Percentiles rank a stretch among this genome's conserved stretches.
phyloP scores from a whole-genome alignment of 208 protist genomes.

The Crithidia brevicula region DNA sequence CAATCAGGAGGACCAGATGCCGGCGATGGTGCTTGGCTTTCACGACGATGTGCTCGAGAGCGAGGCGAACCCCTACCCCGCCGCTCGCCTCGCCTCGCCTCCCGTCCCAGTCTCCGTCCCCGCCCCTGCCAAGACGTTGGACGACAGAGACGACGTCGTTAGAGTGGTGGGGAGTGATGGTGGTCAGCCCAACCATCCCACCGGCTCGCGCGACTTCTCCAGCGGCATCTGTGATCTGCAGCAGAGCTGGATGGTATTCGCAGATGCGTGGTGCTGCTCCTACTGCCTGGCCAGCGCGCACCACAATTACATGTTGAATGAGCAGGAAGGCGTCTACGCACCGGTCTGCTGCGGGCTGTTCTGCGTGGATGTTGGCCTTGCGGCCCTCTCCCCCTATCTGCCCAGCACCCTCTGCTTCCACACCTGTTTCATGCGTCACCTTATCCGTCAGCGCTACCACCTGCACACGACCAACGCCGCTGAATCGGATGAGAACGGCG shows the following conservation, averaged over 20 bases:
- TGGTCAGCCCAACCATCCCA: not conserved
- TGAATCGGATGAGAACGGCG: not conserved
- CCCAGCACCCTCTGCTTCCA: conserved; percentile 8
- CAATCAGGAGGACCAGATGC: not conserved
- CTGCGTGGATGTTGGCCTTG: conserved; percentile 25
- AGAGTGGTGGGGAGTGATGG: not conserved
- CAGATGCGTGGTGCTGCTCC: conserved; percentile 27
- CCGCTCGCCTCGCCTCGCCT: not conserved
- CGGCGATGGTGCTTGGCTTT: conserved; percentile 1
- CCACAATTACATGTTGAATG: conserved; percentile 21
- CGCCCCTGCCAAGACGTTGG: not conserved
- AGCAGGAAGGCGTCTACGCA: conserved; percentile 20
- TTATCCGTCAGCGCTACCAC: conserved; percentile 28
- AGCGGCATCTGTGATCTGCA: conserved; percentile 28
- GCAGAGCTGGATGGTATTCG: conserved; percentile 10
- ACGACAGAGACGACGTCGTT: not conserved
- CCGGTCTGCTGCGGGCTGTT: conserved; percentile 24
- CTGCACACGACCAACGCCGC: conserved; percentile 5
- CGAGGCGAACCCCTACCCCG: conserved; percentile 2
- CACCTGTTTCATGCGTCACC: conserved; percentile 24
- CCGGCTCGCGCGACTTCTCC: conserved; percentile 6
- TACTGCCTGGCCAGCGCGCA: conserved; percentile 34
- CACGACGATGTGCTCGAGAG: not conserved
- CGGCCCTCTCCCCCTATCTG: not conserved
- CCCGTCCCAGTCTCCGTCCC: not conserved